Conservation (phyloP, 148 eudicot species). For the Vaccinium corymbosum region DNA sequence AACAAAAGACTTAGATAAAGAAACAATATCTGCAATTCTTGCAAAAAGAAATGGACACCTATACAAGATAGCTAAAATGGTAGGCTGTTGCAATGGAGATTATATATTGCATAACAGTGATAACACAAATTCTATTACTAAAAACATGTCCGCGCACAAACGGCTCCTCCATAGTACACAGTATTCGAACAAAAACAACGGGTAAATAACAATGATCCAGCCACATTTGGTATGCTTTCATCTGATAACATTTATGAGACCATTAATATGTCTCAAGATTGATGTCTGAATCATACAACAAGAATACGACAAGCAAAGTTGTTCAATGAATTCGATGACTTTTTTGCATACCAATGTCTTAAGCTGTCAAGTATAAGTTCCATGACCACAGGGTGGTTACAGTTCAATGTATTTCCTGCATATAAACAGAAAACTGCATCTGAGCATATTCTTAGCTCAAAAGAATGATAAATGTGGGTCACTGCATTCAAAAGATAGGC, state of each 20-base stretch:
- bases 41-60: not conserved
- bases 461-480: not conserved
- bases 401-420: constrained; percentile 92
- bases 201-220: not conserved
- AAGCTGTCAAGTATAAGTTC: constrained; percentile 95
- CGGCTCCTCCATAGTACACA: not conserved
- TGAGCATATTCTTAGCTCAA: constrained; percentile 2
- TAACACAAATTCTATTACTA: no score
- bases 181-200: not conserved
- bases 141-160: not conserved
- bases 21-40: not conserved
- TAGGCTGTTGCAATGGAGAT: not conserved
- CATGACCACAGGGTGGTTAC: constrained; percentile 99
- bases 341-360: constrained; percentile 71
- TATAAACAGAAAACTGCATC: constrained; percentile 18
- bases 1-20: not conserved
- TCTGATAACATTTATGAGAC: not conserved
- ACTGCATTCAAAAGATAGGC: not conserved
- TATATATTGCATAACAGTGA: not conserved
- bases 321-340: constrained; percentile 4
- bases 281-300: not conserved
- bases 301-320: not conserved
- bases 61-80: not conserved
- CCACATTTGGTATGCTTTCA: not conserved
- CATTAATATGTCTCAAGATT: not conserved